Evolutionary conservation across 257 asterid genomes (phyloP).

Genomic region (Nicotiana undulata): DNA sequence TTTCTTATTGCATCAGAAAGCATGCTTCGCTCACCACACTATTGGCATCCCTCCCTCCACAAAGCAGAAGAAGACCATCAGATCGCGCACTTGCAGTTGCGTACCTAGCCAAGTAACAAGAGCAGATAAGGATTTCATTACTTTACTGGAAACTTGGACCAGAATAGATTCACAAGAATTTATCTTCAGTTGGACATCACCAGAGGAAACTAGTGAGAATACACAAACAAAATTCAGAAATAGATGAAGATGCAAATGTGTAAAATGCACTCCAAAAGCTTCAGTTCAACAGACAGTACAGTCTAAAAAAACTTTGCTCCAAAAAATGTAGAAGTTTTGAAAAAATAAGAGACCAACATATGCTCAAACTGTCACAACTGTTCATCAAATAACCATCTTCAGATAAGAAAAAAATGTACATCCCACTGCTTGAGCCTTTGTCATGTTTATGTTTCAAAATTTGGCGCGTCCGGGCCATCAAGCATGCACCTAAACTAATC

Average conservation of each 20-base stretch:
- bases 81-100: conserved; percentile 99
- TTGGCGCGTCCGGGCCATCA: neutral
- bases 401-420: neutral
- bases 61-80: conserved; percentile 97
- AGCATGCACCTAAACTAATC: neutral
- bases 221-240: neutral
- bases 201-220: neutral
- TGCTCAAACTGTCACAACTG: neutral
- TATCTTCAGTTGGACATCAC: neutral
- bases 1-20: neutral
- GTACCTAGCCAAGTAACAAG: conserved; percentile 45
- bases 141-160: neutral
- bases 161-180: neutral
- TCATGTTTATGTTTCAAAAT: neutral
- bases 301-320: neutral
- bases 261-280: neutral
- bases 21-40: conserved; percentile 71
- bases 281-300: neutral
- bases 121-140: neutral
- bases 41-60: conserved; percentile 99
- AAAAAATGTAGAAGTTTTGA: neutral
- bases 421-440: neutral
- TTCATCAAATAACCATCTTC: neutral
- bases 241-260: neutral
- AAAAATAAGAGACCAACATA: neutral